Conservation (phyloP, 768 basidiomycete species). For the Sporobolomyces roseus region DNA sequence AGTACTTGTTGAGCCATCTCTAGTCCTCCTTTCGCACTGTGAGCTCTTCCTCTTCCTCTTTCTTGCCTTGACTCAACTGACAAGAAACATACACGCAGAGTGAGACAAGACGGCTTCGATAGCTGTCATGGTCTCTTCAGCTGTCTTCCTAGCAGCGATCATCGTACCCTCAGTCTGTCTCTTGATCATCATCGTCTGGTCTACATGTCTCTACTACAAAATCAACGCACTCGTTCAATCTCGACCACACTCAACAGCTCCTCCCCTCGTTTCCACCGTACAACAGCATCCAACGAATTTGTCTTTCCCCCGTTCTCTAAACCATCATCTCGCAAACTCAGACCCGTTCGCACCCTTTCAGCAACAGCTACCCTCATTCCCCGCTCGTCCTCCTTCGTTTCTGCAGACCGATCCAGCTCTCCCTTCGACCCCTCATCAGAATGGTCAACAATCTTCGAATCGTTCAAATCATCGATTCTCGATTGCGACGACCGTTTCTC, state of each 20-base stretch:
- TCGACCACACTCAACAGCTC: not conserved
- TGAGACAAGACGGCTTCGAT: too few species aligned
- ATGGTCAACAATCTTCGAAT: not conserved
- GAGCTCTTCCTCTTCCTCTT: too few species aligned
- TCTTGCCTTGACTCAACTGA: too few species aligned
- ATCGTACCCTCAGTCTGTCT: conserved; percentile 11
- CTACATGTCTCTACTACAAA: not conserved
- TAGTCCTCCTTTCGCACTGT: too few species aligned
- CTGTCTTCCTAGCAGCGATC: conserved; percentile 16
- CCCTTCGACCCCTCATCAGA: not conserved
- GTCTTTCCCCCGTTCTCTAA: not conserved
- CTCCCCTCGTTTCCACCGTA: not conserved
- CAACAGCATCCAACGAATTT: too few species aligned
- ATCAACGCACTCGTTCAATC: not conserved
- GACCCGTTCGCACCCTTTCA: not conserved
- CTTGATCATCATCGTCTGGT: not conserved
- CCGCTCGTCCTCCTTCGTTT: not conserved
- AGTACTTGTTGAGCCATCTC: too few species aligned
- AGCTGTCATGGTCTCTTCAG: not conserved
- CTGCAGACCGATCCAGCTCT: not conserved
- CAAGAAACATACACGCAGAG: too few species aligned
- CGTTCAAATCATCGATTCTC: not conserved
- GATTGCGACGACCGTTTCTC: conserved; percentile 8
- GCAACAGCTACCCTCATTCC: not conserved
- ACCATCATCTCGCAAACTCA: not conserved